Evolutionary conservation across 192 early-diverging fungal genomes (phyloP).

Genomic region (Coemansia sp.): DNA sequence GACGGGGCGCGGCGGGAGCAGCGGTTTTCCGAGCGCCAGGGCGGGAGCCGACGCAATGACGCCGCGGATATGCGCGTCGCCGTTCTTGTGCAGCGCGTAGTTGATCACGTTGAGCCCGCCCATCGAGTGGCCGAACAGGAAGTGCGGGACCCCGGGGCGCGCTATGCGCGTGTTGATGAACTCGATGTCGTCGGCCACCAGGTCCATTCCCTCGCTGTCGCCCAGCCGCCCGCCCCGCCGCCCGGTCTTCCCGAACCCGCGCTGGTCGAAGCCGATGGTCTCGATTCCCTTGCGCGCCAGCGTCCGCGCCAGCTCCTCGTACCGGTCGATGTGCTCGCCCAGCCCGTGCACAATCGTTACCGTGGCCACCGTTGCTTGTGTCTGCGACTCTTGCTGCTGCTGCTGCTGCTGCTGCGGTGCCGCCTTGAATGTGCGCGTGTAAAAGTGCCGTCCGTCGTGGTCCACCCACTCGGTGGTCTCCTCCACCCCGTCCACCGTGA

Average conservation of each 20-base stretch:
- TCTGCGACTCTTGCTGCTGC: no score
- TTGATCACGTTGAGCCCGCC: slow-evolving; percentile 48
- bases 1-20: slow-evolving; percentile 31
- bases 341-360: slow-evolving; percentile 61
- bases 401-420: slow-evolving; percentile 14
- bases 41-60: slow-evolving; percentile 44
- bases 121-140: slow-evolving; percentile 64
- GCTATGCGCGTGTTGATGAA: slow-evolving; percentile 34
- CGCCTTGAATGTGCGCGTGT: slow-evolving; percentile 36
- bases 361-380: slow-evolving; percentile 37
- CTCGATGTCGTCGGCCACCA: slow-evolving; percentile 47
- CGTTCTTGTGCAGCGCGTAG: slow-evolving; percentile 23
- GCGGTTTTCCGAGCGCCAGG: slow-evolving; percentile 33
- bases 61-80: slow-evolving; percentile 26
- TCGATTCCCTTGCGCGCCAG: slow-evolving; percentile 59
- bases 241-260: slow-evolving; percentile 63
- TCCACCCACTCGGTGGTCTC: slow-evolving; percentile 39
- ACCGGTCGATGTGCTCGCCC: slow-evolving; percentile 65
- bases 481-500: slow-evolving; percentile 25
- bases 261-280: slow-evolving; percentile 60
- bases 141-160: slow-evolving; percentile 50
- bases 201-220: slow-evolving; percentile 49
- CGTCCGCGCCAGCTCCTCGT: slow-evolving; percentile 50
- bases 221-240: slow-evolving; percentile 42
- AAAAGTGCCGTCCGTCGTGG: slow-evolving; percentile 22